Percentiles rank a stretch among this genome's conserved stretches.
phyloP scores from a whole-genome alignment of 1,139 yeast species.

The Pneumocystis carinii region DNA sequence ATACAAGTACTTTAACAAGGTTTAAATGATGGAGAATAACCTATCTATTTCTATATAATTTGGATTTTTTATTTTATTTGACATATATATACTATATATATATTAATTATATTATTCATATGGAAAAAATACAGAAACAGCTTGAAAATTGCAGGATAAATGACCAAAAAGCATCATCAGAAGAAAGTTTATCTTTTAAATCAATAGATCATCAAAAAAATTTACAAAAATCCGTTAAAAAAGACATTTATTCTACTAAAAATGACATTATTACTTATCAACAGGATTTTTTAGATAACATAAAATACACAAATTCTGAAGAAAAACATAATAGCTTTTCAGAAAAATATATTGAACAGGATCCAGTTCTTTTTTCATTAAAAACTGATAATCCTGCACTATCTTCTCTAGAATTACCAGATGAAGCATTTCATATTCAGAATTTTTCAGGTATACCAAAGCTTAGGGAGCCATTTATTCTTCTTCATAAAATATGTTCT shows the following conservation, averaged over 20 bases:
- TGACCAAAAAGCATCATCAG: not conserved
- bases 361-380: not conserved
- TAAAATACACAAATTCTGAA: not conserved
- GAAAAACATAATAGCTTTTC: not conserved
- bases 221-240: not conserved
- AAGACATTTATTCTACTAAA: not conserved
- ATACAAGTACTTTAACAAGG: no score
- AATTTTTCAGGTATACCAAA: not conserved
- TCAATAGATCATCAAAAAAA: not conserved
- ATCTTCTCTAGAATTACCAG: not conserved
- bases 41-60: no score
- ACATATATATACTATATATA: not conserved
- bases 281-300: not conserved
- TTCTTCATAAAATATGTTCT: not conserved
- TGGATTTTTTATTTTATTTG: no score
- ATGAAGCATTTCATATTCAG: not conserved
- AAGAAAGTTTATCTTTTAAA: not conserved
- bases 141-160: not conserved
- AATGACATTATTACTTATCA: not conserved
- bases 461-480: not conserved
- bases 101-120: not conserved
- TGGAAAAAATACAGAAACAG: not conserved
- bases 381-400: not conserved
- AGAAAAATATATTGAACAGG: not conserved
- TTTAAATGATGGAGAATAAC: no score